Percentiles rank a stretch among this genome's conserved stretches.
Conservation (phyloP, 2,329 filamentous ascomycete genomes). For the Aureobasidium uvarum region DNA sequence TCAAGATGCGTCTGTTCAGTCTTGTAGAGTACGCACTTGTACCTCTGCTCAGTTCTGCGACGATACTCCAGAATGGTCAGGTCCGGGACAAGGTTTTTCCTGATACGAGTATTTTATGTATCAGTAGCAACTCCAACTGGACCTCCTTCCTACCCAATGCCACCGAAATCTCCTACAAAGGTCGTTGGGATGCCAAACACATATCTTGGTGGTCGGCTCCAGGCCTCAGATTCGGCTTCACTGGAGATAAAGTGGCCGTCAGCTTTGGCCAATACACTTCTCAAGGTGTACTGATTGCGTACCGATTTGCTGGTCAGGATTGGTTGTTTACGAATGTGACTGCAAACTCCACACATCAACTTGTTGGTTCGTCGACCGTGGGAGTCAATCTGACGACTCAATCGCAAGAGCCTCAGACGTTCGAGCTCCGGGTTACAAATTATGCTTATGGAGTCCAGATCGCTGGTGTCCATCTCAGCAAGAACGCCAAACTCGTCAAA, state of each 20-base stretch:
- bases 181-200: constrained; percentile 60
- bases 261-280: constrained; percentile 55
- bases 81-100: constrained; percentile 42
- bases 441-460: constrained; percentile 62
- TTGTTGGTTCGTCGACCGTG: constrained; percentile 50
- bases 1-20: constrained; percentile 6
- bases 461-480: constrained; percentile 51
- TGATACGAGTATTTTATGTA: constrained; percentile 40
- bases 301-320: constrained; percentile 58
- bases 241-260: constrained; percentile 53
- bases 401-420: constrained; percentile 46
- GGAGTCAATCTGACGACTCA: constrained; percentile 48
- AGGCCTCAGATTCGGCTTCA: constrained; percentile 57
- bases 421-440: constrained; percentile 61
- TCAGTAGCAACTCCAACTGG: constrained; percentile 42
- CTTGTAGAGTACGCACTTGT: neutral
- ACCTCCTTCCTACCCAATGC: constrained; percentile 53
- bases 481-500: constrained; percentile 48
- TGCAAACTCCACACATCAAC: constrained; percentile 55
- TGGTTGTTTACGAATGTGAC: constrained; percentile 63
- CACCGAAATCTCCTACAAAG: constrained; percentile 60
- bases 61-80: constrained; percentile 48
- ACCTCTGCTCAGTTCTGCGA: constrained; percentile 30
- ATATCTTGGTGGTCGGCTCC: constrained; percentile 54
- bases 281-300: constrained; percentile 54